Base-by-base conservation (phyloP, 2,329 filamentous ascomycete species). In the Pseudogymnoascus sp. region DNA sequence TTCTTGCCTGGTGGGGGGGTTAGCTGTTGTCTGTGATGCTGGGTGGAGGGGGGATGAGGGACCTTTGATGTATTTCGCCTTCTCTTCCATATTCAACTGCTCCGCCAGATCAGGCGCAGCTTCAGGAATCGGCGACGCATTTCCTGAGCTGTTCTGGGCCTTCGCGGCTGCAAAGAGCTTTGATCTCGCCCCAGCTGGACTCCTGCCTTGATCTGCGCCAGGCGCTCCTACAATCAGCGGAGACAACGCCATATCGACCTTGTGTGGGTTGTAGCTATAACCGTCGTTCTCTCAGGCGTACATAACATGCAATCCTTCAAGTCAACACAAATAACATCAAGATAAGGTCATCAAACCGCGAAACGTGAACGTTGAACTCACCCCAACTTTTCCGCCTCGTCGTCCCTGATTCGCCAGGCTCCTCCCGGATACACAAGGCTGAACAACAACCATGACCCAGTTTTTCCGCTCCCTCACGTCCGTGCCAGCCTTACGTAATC, bases 1-100 rank as follows among this genome's bases (percentile, higher is more conserved):
- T 95, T 95, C 75, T 90, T 92, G 73, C 91, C 90, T 92, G 69
- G 23, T 54, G 45, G 34, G 25, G 28, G 36, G 31, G 34, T 64
- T 57, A 57, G 23, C 51, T 31, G 23, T 45, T 68, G 60, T 63
- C 63, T 61, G 41, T 23, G 61, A 54, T 62, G 28, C 31, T 13
- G 51, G 62, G 66, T 64, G 68, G 63, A 57, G 28, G 43, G 45
- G 37, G 45, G 31, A 11, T 57, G 31, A 28, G 13, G 13, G 41
- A 88, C 90, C 91, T 80, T 96, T 96, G 69, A 95, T 85, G 75
- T 96, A 99, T 80, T 95, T 96, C 69, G 85, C 83, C 76, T 92
- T 92, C 72, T 92, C 89, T 61, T 89, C 85, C 65, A 90, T 87
- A 73, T 93, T 93, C 75, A 93, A 82, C 74, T 91, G 88, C 76